Evolutionary conservation across 495 filamentous ascomycete species (phyloP).

Genomic region (Penicillium atrosanguineum): DNA sequence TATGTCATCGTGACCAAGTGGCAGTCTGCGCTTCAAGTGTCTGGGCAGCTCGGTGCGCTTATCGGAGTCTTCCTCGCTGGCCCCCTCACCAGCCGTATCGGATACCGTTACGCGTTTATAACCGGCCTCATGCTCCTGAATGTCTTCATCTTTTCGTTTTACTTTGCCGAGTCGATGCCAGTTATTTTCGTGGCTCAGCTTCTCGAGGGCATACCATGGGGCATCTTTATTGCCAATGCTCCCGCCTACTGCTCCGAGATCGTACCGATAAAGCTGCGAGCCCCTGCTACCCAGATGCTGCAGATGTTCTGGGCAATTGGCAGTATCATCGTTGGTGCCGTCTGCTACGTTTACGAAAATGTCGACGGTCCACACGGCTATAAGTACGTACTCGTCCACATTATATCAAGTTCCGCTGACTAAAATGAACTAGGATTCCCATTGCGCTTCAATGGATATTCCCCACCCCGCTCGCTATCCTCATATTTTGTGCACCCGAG

Average conservation of each 20-base stretch:
- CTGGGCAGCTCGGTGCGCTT: slow-evolving; percentile 42
- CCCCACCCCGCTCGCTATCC: slow-evolving; percentile 36
- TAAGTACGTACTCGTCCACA: slow-evolving; percentile 37
- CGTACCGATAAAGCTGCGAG: slow-evolving; percentile 42
- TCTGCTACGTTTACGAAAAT: slow-evolving; percentile 44
- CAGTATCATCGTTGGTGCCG: slow-evolving; percentile 42
- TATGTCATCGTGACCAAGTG: no score
- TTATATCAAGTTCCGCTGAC: slow-evolving; percentile 26
- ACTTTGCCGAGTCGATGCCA: slow-evolving; percentile 39
- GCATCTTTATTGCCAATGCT: slow-evolving; percentile 47
- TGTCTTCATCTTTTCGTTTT: slow-evolving; percentile 47
- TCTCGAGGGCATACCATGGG: slow-evolving; percentile 49
- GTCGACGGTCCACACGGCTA: no score
- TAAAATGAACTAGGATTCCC: slow-evolving; percentile 38
- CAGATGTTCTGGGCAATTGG: slow-evolving; percentile 51
- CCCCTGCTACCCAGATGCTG: slow-evolving; percentile 45
- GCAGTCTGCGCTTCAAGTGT: slow-evolving; percentile 46
- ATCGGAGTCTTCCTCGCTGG: slow-evolving; percentile 46
- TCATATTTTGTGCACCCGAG: slow-evolving; percentile 46
- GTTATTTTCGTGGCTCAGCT: slow-evolving; percentile 45
- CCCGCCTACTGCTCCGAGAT: slow-evolving; percentile 47
- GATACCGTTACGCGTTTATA: slow-evolving; percentile 48
- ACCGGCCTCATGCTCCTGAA: slow-evolving; percentile 41
- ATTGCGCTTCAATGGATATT: slow-evolving; percentile 50
- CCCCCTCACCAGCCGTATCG: slow-evolving; percentile 44